Percentiles rank a stretch among this genome's conserved stretches.
phyloP scores from a whole-genome alignment of 1,139 yeast species.

The Saccharomyces pastorianus region DNA sequence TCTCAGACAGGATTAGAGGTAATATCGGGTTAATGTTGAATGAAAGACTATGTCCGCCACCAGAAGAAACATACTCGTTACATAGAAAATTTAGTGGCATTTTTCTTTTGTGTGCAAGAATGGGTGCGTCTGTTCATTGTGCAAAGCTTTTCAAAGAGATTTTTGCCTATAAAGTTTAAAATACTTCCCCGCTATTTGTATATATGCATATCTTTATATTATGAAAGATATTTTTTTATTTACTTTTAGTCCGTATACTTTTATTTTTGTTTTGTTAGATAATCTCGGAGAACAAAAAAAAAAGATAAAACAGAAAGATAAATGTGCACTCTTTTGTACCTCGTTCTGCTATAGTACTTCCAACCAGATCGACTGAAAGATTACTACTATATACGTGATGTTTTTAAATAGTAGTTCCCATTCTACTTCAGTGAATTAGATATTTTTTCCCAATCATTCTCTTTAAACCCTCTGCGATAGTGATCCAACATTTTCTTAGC shows the following conservation, averaged over 20 bases:
- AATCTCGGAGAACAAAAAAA: neutral
- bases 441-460: too few species aligned
- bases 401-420: too few species aligned
- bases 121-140: slow-evolving; percentile 79
- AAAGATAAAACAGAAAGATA: neutral
- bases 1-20: slow-evolving; percentile 82
- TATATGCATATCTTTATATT: neutral
- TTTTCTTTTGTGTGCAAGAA: slow-evolving; percentile 77
- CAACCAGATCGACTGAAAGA: too few species aligned
- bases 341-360: too few species aligned
- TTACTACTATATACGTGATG: too few species aligned
- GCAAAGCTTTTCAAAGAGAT: slow-evolving; percentile 62
- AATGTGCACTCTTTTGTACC: too few species aligned
- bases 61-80: slow-evolving; percentile 92
- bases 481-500: too few species aligned
- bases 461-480: too few species aligned
- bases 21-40: slow-evolving; percentile 83
- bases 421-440: too few species aligned
- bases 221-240: neutral
- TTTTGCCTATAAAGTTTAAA: slow-evolving; percentile 16
- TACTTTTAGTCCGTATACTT: neutral
- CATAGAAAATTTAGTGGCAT: slow-evolving; percentile 95
- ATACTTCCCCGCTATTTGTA: neutral
- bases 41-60: slow-evolving; percentile 93
- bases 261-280: too few species aligned